Percentiles rank a stretch among this genome's conserved stretches.
Evolutionary conservation across 257 asterid species (phyloP).

Genomic region (Fraxinus anomala): DNA sequence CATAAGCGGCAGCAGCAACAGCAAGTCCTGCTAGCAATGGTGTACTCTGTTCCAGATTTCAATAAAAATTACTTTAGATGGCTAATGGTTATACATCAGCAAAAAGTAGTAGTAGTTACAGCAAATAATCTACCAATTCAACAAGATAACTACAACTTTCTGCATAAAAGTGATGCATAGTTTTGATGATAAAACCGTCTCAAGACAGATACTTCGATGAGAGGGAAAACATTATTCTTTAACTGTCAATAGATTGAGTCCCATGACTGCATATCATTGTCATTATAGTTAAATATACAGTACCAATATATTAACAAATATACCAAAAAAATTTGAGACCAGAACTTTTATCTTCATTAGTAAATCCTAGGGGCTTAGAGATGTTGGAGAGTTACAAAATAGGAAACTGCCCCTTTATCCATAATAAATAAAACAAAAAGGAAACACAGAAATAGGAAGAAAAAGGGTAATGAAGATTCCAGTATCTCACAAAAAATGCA

Average conservation of each 20-base stretch:
- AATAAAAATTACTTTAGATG: background rate
- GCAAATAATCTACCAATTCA: background rate
- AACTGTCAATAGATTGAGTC: background rate
- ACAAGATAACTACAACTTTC: background rate
- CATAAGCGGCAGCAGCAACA: conserved; percentile 78
- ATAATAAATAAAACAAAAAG: background rate
- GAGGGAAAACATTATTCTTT: background rate
- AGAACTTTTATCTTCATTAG: background rate
- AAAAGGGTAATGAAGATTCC: background rate
- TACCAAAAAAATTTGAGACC: background rate
- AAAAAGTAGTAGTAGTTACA: background rate
- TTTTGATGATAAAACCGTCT: background rate
- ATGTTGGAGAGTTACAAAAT: background rate
- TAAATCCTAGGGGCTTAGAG: background rate
- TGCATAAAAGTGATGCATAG: background rate
- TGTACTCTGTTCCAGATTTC: conserved; percentile 46
- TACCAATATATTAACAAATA: background rate
- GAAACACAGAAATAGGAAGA: background rate
- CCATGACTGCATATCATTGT: background rate
- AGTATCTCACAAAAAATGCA: background rate
- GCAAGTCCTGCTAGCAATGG: conserved; percentile 76
- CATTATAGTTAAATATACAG: background rate
- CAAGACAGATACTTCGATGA: background rate
- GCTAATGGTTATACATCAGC: background rate
- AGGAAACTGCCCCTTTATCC: background rate